Conservation (phyloP, 2,329 filamentous ascomycete species). For the Talaromyces sp. region DNA sequence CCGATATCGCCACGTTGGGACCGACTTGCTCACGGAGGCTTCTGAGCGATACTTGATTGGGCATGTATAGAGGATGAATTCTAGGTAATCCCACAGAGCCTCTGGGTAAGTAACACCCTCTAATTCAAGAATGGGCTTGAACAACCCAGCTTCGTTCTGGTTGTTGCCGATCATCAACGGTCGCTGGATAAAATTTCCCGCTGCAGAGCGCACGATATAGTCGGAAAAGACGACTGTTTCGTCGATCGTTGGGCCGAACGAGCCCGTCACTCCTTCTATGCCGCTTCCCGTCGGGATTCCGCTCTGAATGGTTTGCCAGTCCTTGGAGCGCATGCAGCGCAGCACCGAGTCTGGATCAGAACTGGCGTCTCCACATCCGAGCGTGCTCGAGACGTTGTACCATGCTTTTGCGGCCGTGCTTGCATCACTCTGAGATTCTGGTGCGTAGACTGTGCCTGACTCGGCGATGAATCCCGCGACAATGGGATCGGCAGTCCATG, state of each 20-base stretch:
- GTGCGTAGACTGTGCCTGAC: conserved; percentile 4
- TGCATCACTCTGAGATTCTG: background rate
- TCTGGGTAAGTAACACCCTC: background rate
- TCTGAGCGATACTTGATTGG: background rate
- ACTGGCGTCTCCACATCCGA: conserved; percentile 2
- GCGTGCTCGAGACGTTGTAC: conserved; percentile 1
- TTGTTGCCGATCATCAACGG: conserved; percentile 5
- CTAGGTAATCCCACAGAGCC: conserved; percentile 5
- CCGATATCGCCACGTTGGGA: conserved; percentile 9
- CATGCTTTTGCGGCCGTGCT: background rate
- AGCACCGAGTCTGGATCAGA: conserved; percentile 2
- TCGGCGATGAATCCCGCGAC: conserved; percentile 5
- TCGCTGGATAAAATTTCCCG: conserved; percentile 3
- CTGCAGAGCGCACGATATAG: background rate
- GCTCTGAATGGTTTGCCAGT: background rate
- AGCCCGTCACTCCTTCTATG: background rate
- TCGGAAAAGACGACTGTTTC: conserved; percentile 4
- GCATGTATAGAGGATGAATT: conserved; percentile 5
- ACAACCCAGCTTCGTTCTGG: conserved; percentile 4
- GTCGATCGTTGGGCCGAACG: conserved; percentile 5
- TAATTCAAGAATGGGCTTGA: background rate
- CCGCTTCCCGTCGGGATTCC: background rate
- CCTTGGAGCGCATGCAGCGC: conserved; percentile 4
- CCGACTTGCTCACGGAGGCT: background rate
- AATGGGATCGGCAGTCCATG: conserved; percentile 8